Evolutionary conservation across 176 grass and related monocot genomes (phyloP).

Genomic region (Phoenix roebelenii): DNA sequence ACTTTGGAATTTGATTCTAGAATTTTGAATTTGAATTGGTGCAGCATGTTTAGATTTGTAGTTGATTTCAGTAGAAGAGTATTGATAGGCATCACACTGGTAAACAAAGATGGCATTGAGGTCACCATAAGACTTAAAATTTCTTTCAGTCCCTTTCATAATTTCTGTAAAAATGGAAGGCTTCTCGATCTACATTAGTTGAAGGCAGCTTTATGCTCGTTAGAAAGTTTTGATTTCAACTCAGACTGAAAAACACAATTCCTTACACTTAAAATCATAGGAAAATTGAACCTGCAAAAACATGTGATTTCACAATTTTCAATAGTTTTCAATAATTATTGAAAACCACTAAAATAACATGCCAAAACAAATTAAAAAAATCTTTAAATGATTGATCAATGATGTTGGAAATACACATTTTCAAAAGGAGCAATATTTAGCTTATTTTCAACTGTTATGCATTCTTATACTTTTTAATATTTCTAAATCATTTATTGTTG

Average conservation of each 20-base stretch:
- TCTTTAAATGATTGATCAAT: neutral
- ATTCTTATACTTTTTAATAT: too few species aligned
- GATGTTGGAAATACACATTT: too few species aligned
- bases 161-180: neutral
- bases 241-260: constrained; percentile 6
- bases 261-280: neutral
- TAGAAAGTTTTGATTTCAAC: constrained; percentile 39
- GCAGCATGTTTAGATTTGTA: constrained; percentile 33
- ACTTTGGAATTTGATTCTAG: constrained; percentile 34
- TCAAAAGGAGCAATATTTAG: too few species aligned
- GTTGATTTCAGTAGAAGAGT: constrained; percentile 30
- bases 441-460: too few species aligned
- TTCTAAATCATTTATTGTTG: constrained; percentile 40
- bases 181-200: neutral
- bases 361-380: neutral
- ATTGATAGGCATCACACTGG: constrained; percentile 12
- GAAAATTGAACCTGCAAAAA: constrained; percentile 4
- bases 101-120: constrained; percentile 23
- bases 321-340: too few species aligned
- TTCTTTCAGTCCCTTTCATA: constrained; percentile 7
- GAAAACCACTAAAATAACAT: neutral
- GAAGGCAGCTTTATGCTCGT: constrained; percentile 19
- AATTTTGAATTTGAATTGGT: constrained; percentile 34
- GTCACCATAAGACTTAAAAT: neutral
- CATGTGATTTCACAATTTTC: neutral